Conservation (phyloP, 495 filamentous ascomycete species). For the Penicillium coprophilum region DNA sequence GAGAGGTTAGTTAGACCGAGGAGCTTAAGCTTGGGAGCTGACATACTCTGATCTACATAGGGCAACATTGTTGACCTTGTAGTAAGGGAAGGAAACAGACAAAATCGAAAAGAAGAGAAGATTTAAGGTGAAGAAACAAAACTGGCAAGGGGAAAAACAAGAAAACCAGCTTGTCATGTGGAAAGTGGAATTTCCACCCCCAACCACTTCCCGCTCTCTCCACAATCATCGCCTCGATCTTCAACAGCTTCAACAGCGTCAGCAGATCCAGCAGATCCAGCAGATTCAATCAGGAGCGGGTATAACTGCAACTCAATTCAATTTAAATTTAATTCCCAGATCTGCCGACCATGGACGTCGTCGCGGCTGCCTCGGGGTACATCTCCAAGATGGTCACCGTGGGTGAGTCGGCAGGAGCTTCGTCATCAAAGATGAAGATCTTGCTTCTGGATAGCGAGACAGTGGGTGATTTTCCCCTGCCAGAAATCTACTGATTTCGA, state of each 20-base stretch:
- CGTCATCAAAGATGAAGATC: slow-evolving; percentile 97
- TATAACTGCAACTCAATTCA: neutral
- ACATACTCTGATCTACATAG: slow-evolving; percentile 76
- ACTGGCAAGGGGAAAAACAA: slow-evolving; percentile 15
- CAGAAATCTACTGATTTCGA: slow-evolving; percentile 1
- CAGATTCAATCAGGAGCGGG: neutral
- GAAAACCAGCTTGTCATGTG: slow-evolving; percentile 31
- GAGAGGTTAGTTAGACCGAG: slow-evolving; percentile 26
- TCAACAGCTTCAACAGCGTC: neutral
- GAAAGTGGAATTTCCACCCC: slow-evolving; percentile 21
- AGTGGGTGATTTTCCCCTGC: slow-evolving; percentile 50
- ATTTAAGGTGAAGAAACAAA: slow-evolving; percentile 10
- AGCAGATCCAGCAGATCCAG: neutral
- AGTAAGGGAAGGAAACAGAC: slow-evolving; percentile 45
- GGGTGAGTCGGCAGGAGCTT: slow-evolving; percentile 69
- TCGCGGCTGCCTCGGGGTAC: slow-evolving; percentile 89
- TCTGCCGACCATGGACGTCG: slow-evolving; percentile 74
- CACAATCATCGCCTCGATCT: slow-evolving; percentile 18
- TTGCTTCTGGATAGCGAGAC: slow-evolving; percentile 93
- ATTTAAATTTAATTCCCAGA: slow-evolving; percentile 1
- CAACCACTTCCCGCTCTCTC: slow-evolving; percentile 30
- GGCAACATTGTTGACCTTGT: slow-evolving; percentile 68
- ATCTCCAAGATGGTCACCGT: slow-evolving; percentile 94
- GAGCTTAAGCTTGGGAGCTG: slow-evolving; percentile 5
- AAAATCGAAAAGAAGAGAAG: neutral